phyloP scores from a whole-genome alignment of 176 grass and related monocot genomes.

The Alopecurus myosuroides region DNA sequence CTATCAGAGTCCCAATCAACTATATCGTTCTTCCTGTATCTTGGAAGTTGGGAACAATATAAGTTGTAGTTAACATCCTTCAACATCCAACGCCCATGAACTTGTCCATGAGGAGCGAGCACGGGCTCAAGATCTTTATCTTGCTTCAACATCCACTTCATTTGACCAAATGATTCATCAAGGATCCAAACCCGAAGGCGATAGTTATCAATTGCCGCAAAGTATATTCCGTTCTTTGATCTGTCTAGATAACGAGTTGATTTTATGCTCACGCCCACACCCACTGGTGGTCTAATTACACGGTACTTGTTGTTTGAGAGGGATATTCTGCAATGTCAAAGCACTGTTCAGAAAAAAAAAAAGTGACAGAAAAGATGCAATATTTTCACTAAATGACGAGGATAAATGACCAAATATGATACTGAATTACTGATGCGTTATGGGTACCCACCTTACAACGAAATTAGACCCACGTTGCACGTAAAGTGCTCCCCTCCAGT shows the following conservation, averaged over 20 bases:
- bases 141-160: neutral
- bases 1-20: neutral
- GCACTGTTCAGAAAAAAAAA: neutral
- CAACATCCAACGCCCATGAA: neutral
- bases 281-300: neutral
- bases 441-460: neutral
- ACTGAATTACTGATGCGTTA: too few species aligned
- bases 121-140: neutral
- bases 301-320: neutral
- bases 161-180: neutral
- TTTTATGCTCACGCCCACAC: neutral
- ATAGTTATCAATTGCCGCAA: neutral
- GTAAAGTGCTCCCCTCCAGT: neutral
- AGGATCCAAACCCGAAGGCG: neutral
- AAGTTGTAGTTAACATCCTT: neutral
- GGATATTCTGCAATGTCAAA: neutral
- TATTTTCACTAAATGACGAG: neutral
- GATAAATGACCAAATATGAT: neutral
- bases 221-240: neutral
- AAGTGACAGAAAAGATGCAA: neutral
- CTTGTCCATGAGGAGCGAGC: neutral
- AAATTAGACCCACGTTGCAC: neutral
- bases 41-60: neutral
- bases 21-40: neutral
- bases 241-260: neutral